Evolutionary conservation across 441 rosid genomes (phyloP).

Genomic region (Flueggea neowawraea): DNA sequence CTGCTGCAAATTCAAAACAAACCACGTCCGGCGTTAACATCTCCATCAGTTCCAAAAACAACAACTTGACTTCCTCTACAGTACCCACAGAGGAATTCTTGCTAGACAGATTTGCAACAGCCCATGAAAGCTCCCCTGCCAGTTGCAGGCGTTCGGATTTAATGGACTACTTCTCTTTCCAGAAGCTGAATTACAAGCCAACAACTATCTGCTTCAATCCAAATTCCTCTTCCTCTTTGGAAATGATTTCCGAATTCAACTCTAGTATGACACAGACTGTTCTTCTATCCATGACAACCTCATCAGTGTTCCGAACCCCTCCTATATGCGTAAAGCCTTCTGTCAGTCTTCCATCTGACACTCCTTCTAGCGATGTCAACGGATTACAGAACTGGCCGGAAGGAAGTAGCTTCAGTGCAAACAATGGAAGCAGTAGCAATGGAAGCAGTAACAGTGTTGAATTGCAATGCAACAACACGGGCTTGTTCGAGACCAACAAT

Average conservation of each 20-base stretch:
- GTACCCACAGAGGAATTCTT: conserved; percentile 20
- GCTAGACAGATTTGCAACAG: conserved; percentile 29
- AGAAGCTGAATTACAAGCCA: too few species aligned
- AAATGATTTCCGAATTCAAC: conserved; percentile 27
- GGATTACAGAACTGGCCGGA: conserved; percentile 44
- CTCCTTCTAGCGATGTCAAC: conserved; percentile 23
- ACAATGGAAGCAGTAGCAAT: too few species aligned
- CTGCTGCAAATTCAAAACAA: conserved; percentile 16
- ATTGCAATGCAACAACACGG: conserved; percentile 13
- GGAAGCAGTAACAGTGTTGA: conserved; percentile 22
- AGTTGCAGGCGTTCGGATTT: conserved; percentile 36
- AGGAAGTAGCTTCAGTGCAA: conserved; percentile 20
- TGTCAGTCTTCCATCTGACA: conserved; percentile 33
- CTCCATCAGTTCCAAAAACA: conserved; percentile 17
- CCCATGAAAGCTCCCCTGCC: conserved; percentile 20
- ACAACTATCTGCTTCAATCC: conserved; percentile 39
- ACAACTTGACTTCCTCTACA: conserved; percentile 7
- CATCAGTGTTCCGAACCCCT: conserved; percentile 29
- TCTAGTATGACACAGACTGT: conserved; percentile 22
- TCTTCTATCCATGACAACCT: conserved; percentile 23
- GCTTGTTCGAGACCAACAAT: conserved; percentile 34
- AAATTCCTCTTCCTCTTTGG: conserved; percentile 24
- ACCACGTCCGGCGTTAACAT: conserved; percentile 7
- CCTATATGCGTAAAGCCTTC: conserved; percentile 48
- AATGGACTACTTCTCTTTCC: conserved; percentile 32